These are phyloP conservation scores for Acacia pycnantha DNA, from an alignment of 331 rosid genomes.

Conservation along the genomic window DNA sequence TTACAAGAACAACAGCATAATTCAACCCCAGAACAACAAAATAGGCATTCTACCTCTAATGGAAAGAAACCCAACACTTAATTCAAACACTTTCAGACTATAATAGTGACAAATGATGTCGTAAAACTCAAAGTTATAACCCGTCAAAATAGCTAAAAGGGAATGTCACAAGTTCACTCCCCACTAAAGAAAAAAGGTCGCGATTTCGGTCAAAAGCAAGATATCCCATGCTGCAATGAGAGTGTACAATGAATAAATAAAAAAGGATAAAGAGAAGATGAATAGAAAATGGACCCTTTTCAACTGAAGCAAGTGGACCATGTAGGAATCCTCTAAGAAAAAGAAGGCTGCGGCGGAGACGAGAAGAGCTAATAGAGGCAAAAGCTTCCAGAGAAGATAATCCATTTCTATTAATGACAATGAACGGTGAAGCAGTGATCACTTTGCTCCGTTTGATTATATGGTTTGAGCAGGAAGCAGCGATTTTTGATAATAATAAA, in stretches of 20 bases:
- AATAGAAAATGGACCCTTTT: constrained; percentile 23
- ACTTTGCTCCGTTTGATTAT: background rate
- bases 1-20: constrained; percentile 8
- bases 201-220: background rate
- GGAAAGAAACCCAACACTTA: background rate
- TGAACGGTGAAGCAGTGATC: background rate
- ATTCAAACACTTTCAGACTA: background rate
- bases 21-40: constrained; percentile 18
- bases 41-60: background rate
- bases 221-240: background rate
- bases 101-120: background rate
- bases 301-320: constrained; percentile 29
- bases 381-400: constrained; percentile 55
- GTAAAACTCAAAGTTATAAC: background rate
- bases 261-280: background rate
- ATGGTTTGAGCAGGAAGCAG: background rate
- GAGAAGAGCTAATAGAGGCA: constrained; percentile 53
- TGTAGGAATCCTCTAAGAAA: constrained; percentile 34
- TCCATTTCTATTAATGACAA: constrained; percentile 33
- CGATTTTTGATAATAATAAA: background rate
- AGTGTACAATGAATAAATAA: background rate
- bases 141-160: background rate
- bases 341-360: constrained; percentile 49
- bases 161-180: background rate
- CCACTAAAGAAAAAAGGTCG: background rate